Evolutionary conservation across 1,139 yeast species (phyloP).

Genomic region (Suhomyces ambrosiae): DNA sequence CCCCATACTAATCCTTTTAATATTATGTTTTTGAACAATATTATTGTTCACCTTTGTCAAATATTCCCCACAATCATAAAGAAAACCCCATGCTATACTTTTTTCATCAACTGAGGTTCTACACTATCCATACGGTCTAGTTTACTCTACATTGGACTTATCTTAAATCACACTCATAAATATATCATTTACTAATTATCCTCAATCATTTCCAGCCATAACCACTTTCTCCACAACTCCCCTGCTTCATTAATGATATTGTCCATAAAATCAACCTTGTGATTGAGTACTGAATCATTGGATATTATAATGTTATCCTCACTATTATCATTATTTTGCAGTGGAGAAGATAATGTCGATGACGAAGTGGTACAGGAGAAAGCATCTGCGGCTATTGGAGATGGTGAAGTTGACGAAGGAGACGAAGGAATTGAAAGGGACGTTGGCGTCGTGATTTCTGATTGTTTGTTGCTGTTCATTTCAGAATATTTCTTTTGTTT

Average conservation of each 20-base stretch:
- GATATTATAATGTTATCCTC: conserved; percentile 29
- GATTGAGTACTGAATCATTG: conserved; percentile 36
- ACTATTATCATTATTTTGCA: conserved; percentile 1
- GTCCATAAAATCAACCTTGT: conserved; percentile 61
- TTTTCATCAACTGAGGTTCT: no score
- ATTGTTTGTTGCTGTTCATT: conserved; percentile 11
- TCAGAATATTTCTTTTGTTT: conserved; percentile 26
- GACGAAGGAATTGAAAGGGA: conserved; percentile 14
- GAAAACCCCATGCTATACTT: no score
- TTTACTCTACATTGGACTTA: neutral
- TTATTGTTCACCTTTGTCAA: no score
- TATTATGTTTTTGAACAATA: no score
- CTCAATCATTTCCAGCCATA: conserved; percentile 70
- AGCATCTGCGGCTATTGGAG: conserved; percentile 11
- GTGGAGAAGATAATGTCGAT: conserved; percentile 8
- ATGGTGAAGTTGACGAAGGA: conserved; percentile 11
- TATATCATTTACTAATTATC: conserved; percentile 24
- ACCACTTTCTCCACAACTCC: conserved; percentile 86
- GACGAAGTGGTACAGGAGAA: conserved; percentile 10
- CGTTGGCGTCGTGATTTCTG: conserved; percentile 14
- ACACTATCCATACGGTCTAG: no score
- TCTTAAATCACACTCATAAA: neutral
- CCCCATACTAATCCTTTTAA: no score
- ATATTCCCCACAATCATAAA: no score
- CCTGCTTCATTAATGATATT: conserved; percentile 78